Evolutionary conservation across 805 yeast species (phyloP), one percentile per base, ranked within the genome.

Genomic region (Lipomyces anomalus): DNA sequence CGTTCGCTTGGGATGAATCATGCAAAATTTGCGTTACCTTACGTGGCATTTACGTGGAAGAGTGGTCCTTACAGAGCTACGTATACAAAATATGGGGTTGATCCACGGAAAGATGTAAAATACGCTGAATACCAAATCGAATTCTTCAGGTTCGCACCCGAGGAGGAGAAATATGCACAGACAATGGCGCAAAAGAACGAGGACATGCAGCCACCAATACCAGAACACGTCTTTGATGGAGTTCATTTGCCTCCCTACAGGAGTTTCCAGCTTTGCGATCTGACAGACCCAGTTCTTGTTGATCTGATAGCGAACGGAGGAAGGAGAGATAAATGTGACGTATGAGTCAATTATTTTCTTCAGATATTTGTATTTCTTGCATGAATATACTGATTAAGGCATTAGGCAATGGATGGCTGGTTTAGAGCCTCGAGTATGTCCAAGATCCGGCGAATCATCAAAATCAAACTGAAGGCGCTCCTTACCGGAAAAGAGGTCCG

Each of bases 61-160:
- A 84, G 83, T 58, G 98, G 98, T 0, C 98, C 97, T 0, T 92
- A 95, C 95, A 74, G 97, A 57, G 87, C 86, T 48, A 78, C 92
- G 7, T 87, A 82, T 61, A 79, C 88, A 37, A 75, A 69, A 53
- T 78, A 80, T 55, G 97, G 96, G 0, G 71, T 80, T 33, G 85
- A 90, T 64, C 97, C 97, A 0, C 67, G 75, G 35, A 56, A 64
- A 1, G 78, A 82, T 38, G 57, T 66, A 1, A 61, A 68, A 9
- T 80, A 71, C 55, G 80, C 84, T 48, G 64, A 63, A 28, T 87
- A 78, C 61, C 98, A 92, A 66, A 82, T 89, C 18, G 97, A 89
- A 64, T 81, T 84, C 44, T 92, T 89, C 66, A 74, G 88, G 30
- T 68, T 78, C 4, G 63, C 68, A 2, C 42, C 43, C 5, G 46